Evolutionary conservation across 208 protist species (phyloP).

Genomic region (Trypanosoma brucei): DNA sequence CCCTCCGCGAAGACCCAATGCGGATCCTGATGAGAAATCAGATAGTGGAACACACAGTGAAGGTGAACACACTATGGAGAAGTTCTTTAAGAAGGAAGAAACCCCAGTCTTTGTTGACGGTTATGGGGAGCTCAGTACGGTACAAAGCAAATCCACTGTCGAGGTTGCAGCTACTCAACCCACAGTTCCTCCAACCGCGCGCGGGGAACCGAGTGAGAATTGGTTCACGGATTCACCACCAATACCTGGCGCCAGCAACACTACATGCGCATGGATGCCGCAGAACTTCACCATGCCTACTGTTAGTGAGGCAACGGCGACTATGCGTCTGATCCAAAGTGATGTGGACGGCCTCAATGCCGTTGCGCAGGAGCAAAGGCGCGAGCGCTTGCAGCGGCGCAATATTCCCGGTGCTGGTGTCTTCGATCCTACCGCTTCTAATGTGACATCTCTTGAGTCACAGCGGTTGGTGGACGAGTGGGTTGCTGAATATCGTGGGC

Average conservation of each 20-base stretch:
- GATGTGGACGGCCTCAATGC: constrained; percentile 79
- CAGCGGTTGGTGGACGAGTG: constrained; percentile 52
- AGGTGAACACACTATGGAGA: constrained; percentile 2
- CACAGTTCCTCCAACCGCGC: not conserved
- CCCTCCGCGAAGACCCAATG: not conserved
- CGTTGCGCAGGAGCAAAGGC: constrained; percentile 66
- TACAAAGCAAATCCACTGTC: not conserved
- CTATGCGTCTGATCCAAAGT: constrained; percentile 74
- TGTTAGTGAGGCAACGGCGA: constrained; percentile 43
- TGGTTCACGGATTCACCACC: not conserved
- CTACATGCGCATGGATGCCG: constrained; percentile 13
- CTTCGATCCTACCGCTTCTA: constrained; percentile 10
- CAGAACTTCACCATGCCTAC: constrained; percentile 66
- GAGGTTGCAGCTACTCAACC: not conserved
- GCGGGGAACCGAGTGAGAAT: not conserved
- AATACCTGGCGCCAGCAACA: not conserved
- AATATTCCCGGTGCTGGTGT: constrained; percentile 13
- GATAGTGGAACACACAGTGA: not conserved
- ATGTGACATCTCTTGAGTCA: constrained; percentile 32
- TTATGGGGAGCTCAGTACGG: constrained; percentile 46
- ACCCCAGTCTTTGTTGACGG: constrained; percentile 54
- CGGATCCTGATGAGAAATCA: not conserved
- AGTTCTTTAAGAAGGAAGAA: constrained; percentile 14
- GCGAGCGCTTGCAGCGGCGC: constrained; percentile 33
- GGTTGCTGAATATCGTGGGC: constrained; percentile 28